Percentiles rank a stretch among this genome's conserved stretches.
phyloP scores from a whole-genome alignment of 2,329 filamentous ascomycete species.

The Sporothrix variecibatus region DNA sequence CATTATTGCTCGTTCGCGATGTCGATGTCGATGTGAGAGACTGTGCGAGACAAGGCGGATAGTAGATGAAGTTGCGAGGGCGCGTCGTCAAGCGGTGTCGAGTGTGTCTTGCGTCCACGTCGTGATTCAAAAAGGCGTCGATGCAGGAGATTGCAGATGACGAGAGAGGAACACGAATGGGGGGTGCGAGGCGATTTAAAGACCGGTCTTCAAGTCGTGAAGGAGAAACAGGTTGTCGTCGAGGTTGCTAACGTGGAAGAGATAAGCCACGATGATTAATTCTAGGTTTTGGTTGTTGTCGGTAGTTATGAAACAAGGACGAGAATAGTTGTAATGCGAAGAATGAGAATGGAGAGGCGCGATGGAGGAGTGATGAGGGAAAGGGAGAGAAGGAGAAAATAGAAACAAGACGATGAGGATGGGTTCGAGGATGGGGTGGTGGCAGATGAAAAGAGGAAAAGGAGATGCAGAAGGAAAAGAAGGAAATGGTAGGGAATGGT shows the following conservation, averaged over 20 bases:
- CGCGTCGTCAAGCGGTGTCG: conserved; percentile 14
- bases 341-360: background rate
- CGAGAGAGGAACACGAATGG: background rate
- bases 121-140: background rate
- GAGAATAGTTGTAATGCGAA: conserved; percentile 10
- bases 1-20: conserved; percentile 19
- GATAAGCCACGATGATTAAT: conserved; percentile 12
- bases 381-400: conserved; percentile 1
- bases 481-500: conserved; percentile 5
- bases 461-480: background rate
- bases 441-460: conserved; percentile 4
- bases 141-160: conserved; percentile 3
- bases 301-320: conserved; percentile 12
- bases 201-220: background rate
- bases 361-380: background rate
- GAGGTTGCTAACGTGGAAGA: background rate
- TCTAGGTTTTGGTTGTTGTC: background rate
- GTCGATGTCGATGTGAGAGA: background rate
- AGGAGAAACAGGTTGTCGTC: background rate
- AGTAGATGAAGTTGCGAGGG: background rate
- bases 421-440: background rate
- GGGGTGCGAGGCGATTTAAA: conserved; percentile 7
- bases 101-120: background rate
- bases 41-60: background rate
- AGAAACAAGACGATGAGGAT: conserved; percentile 8